Conservation (phyloP, 2,329 filamentous ascomycete genomes). For the Phialophora macrospora region DNA sequence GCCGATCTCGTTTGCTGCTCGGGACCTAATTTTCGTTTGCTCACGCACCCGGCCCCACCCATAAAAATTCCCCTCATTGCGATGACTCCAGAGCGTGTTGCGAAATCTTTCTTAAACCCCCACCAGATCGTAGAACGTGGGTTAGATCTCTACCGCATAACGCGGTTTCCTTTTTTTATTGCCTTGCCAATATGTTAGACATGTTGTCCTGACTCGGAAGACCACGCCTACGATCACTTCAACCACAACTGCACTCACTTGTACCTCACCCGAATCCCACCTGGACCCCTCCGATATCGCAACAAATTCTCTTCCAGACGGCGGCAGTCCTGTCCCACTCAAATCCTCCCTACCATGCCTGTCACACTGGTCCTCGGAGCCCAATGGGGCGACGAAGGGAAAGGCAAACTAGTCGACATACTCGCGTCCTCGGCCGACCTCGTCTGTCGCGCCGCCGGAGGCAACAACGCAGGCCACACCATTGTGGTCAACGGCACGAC, state of each 20-base stretch:
- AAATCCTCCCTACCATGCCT: slow-evolving; percentile 35
- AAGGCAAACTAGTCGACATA: slow-evolving; percentile 56
- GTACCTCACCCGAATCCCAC: not conserved
- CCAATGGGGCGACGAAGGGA: slow-evolving; percentile 58
- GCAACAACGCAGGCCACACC: slow-evolving; percentile 56
- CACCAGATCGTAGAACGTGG: not conserved
- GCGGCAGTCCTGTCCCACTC: not conserved
- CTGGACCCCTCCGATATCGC: slow-evolving; percentile 10
- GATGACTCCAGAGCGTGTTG: not conserved
- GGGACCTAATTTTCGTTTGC: not conserved
- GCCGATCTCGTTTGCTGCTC: not conserved
- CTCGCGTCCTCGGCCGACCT: slow-evolving; percentile 52
- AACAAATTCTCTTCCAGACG: not conserved
- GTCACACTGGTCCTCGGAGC: slow-evolving; percentile 53
- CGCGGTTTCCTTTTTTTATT: not conserved
- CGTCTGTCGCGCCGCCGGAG: slow-evolving; percentile 53
- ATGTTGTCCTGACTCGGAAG: not conserved
- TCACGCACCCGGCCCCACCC: not conserved
- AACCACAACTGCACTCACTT: not conserved
- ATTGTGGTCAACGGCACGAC: slow-evolving; percentile 54
- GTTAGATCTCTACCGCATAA: not conserved
- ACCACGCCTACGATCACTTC: not conserved
- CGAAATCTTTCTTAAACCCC: slow-evolving; percentile 6
- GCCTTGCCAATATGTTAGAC: not conserved
- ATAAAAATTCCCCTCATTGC: slow-evolving; percentile 10